These are phyloP conservation scores for Stellera chamaejasme DNA, from an alignment of 345 rosid species.

Conservation along the genomic window DNA sequence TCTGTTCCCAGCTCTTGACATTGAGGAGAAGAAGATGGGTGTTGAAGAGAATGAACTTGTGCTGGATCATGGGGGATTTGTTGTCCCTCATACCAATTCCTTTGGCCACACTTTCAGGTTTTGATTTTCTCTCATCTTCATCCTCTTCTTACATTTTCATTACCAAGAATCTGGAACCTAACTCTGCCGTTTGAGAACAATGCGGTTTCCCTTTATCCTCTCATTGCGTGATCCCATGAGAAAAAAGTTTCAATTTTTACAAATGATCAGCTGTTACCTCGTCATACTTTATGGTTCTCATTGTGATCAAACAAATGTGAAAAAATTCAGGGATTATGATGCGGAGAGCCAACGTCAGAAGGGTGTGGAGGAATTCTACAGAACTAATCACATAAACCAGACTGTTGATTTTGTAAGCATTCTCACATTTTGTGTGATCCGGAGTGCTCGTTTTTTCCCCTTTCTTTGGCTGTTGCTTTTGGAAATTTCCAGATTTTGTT, in stretches of 20 bases:
- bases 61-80: constrained; percentile 39
- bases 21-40: constrained; percentile 28
- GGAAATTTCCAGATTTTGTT: background rate
- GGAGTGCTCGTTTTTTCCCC: background rate
- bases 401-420: constrained; percentile 65
- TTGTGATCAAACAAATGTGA: background rate
- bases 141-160: background rate
- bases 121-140: background rate
- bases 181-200: too few species aligned
- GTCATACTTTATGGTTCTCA: too few species aligned
- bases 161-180: too few species aligned
- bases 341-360: constrained; percentile 64
- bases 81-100: constrained; percentile 55
- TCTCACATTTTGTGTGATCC: background rate
- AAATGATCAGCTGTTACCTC: too few species aligned
- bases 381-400: constrained; percentile 65
- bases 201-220: too few species aligned
- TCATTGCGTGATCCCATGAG: too few species aligned
- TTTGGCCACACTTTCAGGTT: constrained; percentile 89
- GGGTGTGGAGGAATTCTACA: constrained; percentile 70
- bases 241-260: too few species aligned
- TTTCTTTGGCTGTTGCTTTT: background rate
- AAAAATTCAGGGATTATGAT: constrained; percentile 50
- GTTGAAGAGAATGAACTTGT: constrained; percentile 34
- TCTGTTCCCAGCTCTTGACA: constrained; percentile 18